A percentile compares a stretch with the other conserved stretches of the same genome.
Evolutionary conservation across 164 flowering plant genomes (phyloP).

Genomic region (Liquidambar formosana): DNA sequence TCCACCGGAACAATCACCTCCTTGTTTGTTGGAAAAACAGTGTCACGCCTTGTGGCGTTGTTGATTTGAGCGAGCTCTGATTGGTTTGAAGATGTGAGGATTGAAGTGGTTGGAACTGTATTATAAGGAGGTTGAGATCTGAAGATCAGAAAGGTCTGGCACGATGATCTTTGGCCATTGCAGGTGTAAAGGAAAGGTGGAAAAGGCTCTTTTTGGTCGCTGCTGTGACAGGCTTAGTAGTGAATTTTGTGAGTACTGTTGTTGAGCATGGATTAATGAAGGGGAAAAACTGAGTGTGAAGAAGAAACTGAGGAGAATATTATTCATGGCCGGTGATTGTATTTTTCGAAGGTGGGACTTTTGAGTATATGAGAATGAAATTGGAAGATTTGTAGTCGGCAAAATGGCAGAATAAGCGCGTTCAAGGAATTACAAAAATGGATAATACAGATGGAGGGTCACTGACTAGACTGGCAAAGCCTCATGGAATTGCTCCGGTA

Average conservation of each 20-base stretch:
- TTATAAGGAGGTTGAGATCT: slow-evolving; percentile 39
- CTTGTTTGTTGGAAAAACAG: slow-evolving; percentile 25
- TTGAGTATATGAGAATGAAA: too few relatives aligned
- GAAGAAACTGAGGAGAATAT: slow-evolving; percentile 19
- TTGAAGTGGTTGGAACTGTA: slow-evolving; percentile 41
- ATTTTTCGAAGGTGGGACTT: not conserved
- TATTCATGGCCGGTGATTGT: slow-evolving; percentile 20
- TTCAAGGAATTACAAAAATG: too few relatives aligned
- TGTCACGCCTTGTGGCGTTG: slow-evolving; percentile 19
- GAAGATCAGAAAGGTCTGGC: slow-evolving; percentile 49
- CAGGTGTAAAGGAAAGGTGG: slow-evolving; percentile 43
- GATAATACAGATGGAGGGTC: too few relatives aligned
- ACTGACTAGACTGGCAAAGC: too few relatives aligned
- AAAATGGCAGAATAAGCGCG: too few relatives aligned
- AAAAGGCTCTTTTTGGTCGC: slow-evolving; percentile 14
- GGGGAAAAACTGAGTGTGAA: slow-evolving; percentile 2
- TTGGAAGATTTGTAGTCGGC: too few relatives aligned
- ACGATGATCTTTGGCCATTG: slow-evolving; percentile 29
- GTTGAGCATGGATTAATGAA: slow-evolving; percentile 32
- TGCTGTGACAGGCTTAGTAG: slow-evolving; percentile 22
- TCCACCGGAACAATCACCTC: slow-evolving; percentile 51
- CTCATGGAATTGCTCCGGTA: too few relatives aligned
- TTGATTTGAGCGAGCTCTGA: slow-evolving; percentile 38
- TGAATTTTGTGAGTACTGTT: slow-evolving; percentile 37
- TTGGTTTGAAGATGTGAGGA: slow-evolving; percentile 35